Base-by-base conservation (phyloP, 441 rosid genomes). In the California macrophylla region DNA sequence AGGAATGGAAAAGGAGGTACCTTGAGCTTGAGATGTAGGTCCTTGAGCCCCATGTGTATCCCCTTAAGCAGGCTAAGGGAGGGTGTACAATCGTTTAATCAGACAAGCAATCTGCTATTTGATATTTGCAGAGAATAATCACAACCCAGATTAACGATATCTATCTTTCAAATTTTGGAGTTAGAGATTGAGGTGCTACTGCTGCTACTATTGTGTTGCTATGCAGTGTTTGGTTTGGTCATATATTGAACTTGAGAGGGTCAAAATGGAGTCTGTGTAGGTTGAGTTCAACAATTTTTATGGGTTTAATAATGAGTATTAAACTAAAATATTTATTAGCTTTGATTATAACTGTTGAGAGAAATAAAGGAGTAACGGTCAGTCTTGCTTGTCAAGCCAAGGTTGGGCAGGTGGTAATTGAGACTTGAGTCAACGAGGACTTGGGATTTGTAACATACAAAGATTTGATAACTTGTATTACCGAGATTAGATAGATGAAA, bases 11-110 rank as follows among this genome's bases (percentile, higher is more conserved):
- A 0, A 66, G 40, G 20, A 15, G 45, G 68, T 71, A 83, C 86
- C 84, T 79, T 83, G 66, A 83, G 60, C 74, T 78, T 80, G 64
- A 78, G 75, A 42, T 64, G 79, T 26, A 83, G 70, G 69, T 79
- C 72, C 50, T 64, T 80, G 10, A 80, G 68, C 23, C 75, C 77
- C 86, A 83, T 83, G 75, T 7, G n/a, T n/a, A n/a, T n/a, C n/a
- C n/a, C n/a, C n/a, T n/a, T n/a, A n/a, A n/a, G n/a, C n/a, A n/a
- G n/a, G n/a, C n/a, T n/a, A n/a, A n/a, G n/a, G n/a, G n/a, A 40
- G 50, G 10, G 1, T 2, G 65, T 36, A 71, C 2, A n/a, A 13
- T 28, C 26, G 23, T 63, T n/a, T 3, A 36, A 16, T 20, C 10
- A 16, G 61, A 52, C 10, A 21, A 4, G 7, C 4, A 10, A 24